Conservation (phyloP, 2,329 filamentous ascomycete species). For the Coleophoma eucalyptorum region DNA sequence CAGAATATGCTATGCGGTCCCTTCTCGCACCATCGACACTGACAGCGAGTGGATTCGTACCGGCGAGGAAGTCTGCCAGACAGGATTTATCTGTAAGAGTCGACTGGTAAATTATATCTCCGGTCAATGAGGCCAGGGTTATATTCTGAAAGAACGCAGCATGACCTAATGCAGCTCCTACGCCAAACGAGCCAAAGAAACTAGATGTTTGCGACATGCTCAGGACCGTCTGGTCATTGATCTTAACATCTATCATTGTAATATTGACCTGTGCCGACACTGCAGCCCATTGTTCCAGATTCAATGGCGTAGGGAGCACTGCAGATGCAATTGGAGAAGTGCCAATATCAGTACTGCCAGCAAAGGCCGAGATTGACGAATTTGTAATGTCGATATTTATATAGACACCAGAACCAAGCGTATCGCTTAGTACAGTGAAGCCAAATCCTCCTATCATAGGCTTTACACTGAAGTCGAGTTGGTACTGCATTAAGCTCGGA, state of each 20-base stretch:
- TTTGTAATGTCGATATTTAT: neutral
- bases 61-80: slow-evolving; percentile 30
- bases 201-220: slow-evolving; percentile 18
- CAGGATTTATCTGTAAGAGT: slow-evolving; percentile 22
- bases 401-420: neutral
- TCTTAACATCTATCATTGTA: neutral
- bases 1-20: slow-evolving; percentile 29
- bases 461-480: neutral
- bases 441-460: neutral
- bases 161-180: slow-evolving; percentile 11
- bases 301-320: neutral
- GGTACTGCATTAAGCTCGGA: neutral
- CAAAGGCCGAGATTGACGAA: neutral
- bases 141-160: slow-evolving; percentile 14
- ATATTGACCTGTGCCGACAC: neutral
- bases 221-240: neutral
- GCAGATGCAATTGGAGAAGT: neutral
- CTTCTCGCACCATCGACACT: slow-evolving; percentile 32
- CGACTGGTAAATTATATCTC: slow-evolving; percentile 1
- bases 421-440: neutral
- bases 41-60: slow-evolving; percentile 27
- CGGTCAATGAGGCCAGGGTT: slow-evolving; percentile 11
- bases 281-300: neutral
- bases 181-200: slow-evolving; percentile 28
- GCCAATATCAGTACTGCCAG: neutral